A percentile compares a stretch with the other conserved stretches of the same genome.
Evolutionary conservation across 2,329 filamentous ascomycete species (phyloP).

Genomic region (Colletotrichum nymphaeae): DNA sequence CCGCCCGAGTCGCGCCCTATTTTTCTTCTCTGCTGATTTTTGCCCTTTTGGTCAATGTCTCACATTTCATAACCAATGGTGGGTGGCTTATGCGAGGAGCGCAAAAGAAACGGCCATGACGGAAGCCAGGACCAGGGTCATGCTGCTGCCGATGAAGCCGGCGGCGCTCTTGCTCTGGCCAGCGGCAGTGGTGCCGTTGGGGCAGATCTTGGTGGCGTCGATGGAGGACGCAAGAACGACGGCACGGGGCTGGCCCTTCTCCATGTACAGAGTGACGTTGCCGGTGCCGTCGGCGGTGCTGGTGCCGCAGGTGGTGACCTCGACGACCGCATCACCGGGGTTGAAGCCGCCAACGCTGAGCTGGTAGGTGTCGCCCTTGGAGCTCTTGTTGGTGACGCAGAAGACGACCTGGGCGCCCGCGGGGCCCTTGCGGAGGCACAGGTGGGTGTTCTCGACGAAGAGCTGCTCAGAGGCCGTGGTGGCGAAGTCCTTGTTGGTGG

Average conservation of each 20-base stretch:
- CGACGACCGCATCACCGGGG: conserved; percentile 28
- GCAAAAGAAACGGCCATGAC: conserved; percentile 25
- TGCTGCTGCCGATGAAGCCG: conserved; percentile 16
- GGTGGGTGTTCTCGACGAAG: conserved; percentile 31
- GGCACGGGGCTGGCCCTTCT: conserved; percentile 29
- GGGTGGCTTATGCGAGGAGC: conserved; percentile 22
- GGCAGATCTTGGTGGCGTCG: conserved; percentile 14
- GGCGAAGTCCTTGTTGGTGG: conserved; percentile 12
- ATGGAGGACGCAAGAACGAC: conserved; percentile 14
- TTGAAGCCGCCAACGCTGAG: conserved; percentile 32
- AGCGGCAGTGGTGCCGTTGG: conserved; percentile 26
- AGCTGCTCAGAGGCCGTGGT: conserved; percentile 32
- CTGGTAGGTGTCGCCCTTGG: conserved; percentile 27
- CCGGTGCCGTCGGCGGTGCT: conserved; percentile 30
- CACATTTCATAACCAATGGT: neutral
- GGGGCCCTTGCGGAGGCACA: conserved; percentile 32
- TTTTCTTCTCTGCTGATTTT: neutral
- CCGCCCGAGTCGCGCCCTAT: neutral
- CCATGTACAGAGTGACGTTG: conserved; percentile 34
- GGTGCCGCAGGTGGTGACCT: conserved; percentile 25
- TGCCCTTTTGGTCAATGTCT: neutral
- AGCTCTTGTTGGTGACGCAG: conserved; percentile 35
- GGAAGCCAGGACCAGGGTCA: conserved; percentile 22
- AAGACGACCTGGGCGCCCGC: conserved; percentile 33
- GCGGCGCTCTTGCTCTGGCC: conserved; percentile 18